A percentile compares a stretch with the other conserved stretches of the same genome.
Evolutionary conservation across 179 eudicot species (phyloP).

Genomic region (Nepenthes alata): DNA sequence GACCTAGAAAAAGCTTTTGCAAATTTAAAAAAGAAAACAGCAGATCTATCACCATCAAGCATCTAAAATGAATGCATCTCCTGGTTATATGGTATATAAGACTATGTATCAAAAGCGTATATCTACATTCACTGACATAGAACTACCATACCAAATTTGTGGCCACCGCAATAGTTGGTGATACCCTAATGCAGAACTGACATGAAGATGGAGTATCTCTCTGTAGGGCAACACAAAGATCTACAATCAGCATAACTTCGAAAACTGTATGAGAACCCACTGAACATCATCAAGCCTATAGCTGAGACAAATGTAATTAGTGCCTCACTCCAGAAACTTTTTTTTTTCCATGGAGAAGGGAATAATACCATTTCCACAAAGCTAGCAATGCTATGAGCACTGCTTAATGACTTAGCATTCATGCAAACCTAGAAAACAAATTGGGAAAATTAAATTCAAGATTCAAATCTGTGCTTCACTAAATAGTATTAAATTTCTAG

Average conservation of each 20-base stretch:
- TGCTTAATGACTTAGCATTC: constrained; percentile 24
- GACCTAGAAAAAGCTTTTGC: not conserved
- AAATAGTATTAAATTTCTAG: not conserved
- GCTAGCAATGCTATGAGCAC: constrained; percentile 17
- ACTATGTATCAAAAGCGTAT: not conserved
- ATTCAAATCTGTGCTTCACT: not conserved
- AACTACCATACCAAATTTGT: constrained; percentile 43
- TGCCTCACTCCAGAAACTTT: too few relatives aligned
- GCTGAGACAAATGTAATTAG: constrained; percentile 8
- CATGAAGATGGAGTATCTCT: constrained; percentile 25
- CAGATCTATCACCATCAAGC: not conserved
- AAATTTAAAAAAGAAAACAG: too few relatives aligned
- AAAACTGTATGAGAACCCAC: not conserved
- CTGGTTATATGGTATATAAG: too few relatives aligned
- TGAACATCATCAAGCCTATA: constrained; percentile 1
- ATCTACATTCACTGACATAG: not conserved
- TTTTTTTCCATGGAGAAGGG: too few relatives aligned
- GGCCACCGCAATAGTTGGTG: constrained; percentile 29
- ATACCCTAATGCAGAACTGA: constrained; percentile 47
- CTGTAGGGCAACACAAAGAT: constrained; percentile 21
- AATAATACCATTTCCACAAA: constrained; percentile 27
- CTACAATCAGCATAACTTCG: constrained; percentile 5
- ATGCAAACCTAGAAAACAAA: constrained; percentile 26
- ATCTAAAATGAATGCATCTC: too few relatives aligned
- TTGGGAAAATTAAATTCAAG: not conserved